Evolutionary conservation across 2,329 filamentous ascomycete species (phyloP).

Genomic region (Xylaria arbuscula): DNA sequence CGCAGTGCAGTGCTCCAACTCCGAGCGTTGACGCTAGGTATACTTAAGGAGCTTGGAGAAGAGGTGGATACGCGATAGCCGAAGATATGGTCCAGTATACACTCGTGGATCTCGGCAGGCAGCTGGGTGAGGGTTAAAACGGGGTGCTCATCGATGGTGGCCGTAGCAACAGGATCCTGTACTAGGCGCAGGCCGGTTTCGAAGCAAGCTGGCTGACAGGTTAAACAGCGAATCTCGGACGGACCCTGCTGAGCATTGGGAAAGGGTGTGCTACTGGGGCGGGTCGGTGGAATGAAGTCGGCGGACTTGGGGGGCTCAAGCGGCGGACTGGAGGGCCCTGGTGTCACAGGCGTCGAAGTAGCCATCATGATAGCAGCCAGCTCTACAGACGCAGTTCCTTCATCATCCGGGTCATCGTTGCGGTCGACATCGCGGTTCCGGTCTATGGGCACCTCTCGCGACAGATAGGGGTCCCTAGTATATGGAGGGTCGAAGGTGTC

Average conservation of each 20-base stretch:
- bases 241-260: conserved; percentile 64
- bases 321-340: conserved; percentile 64
- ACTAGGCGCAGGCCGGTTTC: conserved; percentile 46
- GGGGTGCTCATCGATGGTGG: conserved; percentile 44
- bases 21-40: conserved; percentile 62
- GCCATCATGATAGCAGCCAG: conserved; percentile 59
- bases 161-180: conserved; percentile 43
- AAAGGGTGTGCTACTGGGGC: conserved; percentile 71
- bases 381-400: conserved; percentile 56
- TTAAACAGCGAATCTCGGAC: conserved; percentile 56
- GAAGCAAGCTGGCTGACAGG: conserved; percentile 52
- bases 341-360: conserved; percentile 66
- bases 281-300: conserved; percentile 62
- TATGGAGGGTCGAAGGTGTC: conserved; percentile 47
- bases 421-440: conserved; percentile 32
- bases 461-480: conserved; percentile 45
- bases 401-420: conserved; percentile 50
- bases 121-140: conserved; percentile 62
- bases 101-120: conserved; percentile 77
- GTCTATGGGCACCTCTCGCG: conserved; percentile 45
- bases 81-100: conserved; percentile 77
- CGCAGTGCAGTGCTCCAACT: conserved; percentile 74
- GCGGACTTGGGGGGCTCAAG: conserved; percentile 59
- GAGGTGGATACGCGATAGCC: conserved; percentile 73
- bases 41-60: conserved; percentile 65